Percentiles rank a stretch among this genome's conserved stretches.
Conservation (phyloP, 257 asterid species). For the Dorcoceras hygrometricum region DNA sequence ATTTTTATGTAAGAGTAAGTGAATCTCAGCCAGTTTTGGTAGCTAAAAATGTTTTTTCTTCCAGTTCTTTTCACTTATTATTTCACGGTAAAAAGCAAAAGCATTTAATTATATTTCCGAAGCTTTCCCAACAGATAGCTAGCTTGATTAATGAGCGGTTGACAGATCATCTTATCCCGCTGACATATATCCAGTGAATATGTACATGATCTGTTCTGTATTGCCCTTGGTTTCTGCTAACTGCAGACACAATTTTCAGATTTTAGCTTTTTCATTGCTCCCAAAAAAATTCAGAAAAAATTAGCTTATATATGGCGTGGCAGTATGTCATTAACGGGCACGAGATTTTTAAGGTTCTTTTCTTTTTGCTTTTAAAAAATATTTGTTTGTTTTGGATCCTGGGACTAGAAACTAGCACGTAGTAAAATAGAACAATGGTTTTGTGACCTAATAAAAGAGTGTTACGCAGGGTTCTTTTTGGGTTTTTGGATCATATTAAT, state of each 20-base stretch:
- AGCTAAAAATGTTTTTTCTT: not conserved
- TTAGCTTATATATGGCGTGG: not conserved
- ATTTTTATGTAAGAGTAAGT: not conserved
- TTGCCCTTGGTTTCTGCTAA: slow-evolving; percentile 25
- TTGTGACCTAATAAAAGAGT: no score
- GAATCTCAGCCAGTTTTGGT: not conserved
- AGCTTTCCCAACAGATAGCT: not conserved
- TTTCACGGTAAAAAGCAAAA: slow-evolving; percentile 3
- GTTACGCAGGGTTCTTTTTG: no score
- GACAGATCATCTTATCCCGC: not conserved
- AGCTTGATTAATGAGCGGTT: not conserved
- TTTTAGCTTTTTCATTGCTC: not conserved
- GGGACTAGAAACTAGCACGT: slow-evolving; percentile 30
- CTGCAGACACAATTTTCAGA: slow-evolving; percentile 14
- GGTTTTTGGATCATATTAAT: no score
- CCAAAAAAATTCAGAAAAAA: no score
- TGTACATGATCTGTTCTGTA: slow-evolving; percentile 16
- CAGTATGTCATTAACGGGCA: slow-evolving; percentile 30
- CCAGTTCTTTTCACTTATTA: not conserved
- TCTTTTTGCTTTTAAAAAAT: no score
- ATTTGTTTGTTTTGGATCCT: slow-evolving; percentile 18
- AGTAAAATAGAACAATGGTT: slow-evolving; percentile 5
- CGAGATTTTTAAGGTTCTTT: slow-evolving; percentile 32
- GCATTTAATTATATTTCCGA: not conserved
- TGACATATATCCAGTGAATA: slow-evolving; percentile 29